A percentile compares a stretch with the other conserved stretches of the same genome.
Conservation (phyloP, 208 protist genomes). For the Trypanosoma caninum region DNA sequence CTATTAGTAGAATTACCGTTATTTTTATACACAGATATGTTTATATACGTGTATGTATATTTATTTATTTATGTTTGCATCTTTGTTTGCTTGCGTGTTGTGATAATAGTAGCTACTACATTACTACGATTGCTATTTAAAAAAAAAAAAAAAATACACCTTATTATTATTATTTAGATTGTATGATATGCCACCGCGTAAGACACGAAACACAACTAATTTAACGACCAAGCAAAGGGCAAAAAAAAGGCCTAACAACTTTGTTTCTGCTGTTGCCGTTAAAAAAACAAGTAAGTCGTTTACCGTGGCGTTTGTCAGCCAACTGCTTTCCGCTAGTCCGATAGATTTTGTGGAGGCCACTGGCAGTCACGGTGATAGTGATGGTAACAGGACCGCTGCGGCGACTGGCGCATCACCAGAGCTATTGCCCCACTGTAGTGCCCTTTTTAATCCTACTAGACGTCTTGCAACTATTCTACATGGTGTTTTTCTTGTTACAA, state of each 20-base stretch:
- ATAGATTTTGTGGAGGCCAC: background rate
- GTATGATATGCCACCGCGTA: constrained; percentile 2
- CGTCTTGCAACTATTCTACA: constrained; percentile 58
- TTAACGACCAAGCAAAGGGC: background rate
- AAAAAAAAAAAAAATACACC: background rate
- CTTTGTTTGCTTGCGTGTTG: background rate
- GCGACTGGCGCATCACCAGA: background rate
- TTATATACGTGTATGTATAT: background rate
- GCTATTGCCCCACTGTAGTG: too few species aligned
- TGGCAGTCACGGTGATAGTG: too few species aligned
- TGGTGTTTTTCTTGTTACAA: constrained; percentile 62
- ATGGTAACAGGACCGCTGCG: too few species aligned
- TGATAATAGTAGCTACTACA: background rate
- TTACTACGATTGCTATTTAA: background rate
- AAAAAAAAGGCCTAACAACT: constrained; percentile 1
- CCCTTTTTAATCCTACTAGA: background rate
- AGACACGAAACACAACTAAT: background rate
- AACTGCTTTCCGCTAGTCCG: background rate
- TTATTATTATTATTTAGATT: background rate
- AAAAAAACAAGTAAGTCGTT: background rate
- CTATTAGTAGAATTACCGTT: too few species aligned
- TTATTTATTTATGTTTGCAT: background rate
- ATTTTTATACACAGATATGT: background rate
- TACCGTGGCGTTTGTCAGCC: background rate
- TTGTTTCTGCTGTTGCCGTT: background rate